phyloP scores from a whole-genome alignment of 768 basidiomycete genomes.

The Atractiella rhizophila region DNA sequence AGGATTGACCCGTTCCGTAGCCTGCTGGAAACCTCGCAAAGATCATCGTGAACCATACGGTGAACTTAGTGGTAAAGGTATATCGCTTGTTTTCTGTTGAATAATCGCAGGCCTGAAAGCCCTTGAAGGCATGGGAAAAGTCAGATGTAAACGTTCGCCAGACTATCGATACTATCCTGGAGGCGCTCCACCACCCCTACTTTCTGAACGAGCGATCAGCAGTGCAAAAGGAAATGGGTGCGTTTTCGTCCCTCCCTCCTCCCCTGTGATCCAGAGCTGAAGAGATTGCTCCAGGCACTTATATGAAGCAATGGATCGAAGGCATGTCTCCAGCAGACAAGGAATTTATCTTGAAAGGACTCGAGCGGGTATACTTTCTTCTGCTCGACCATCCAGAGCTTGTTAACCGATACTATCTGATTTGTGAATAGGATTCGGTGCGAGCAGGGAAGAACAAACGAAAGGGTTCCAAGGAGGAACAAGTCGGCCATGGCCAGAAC shows the following conservation, averaged over 20 bases:
- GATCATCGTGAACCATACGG: constrained; percentile 22
- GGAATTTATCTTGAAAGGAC: constrained; percentile 30
- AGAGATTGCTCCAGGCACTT: constrained; percentile 16
- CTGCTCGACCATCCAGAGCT: too few species aligned
- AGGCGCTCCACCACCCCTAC: constrained; percentile 61
- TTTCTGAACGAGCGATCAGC: constrained; percentile 40
- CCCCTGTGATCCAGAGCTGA: too few species aligned
- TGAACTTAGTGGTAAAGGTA: constrained; percentile 22
- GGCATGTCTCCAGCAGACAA: constrained; percentile 28
- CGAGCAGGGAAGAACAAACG: constrained; percentile 49
- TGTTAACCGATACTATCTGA: background rate
- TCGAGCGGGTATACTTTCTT: constrained; percentile 24
- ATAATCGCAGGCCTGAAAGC: constrained; percentile 31
- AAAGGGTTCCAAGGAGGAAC: constrained; percentile 28
- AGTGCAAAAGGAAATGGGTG: constrained; percentile 51
- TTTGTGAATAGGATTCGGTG: constrained; percentile 30
- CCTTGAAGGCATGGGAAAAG: background rate
- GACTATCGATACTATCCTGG: constrained; percentile 22
- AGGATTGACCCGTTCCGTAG: constrained; percentile 2
- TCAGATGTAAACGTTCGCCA: background rate
- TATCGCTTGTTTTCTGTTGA: constrained; percentile 25
- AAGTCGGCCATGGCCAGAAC: constrained; percentile 27
- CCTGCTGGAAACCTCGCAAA: constrained; percentile 23
- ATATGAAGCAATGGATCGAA: constrained; percentile 38
- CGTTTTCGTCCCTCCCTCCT: too few species aligned